Evolutionary conservation across 2,329 filamentous ascomycete genomes (phyloP).

Genomic region (Kalaharituber pfeilii): DNA sequence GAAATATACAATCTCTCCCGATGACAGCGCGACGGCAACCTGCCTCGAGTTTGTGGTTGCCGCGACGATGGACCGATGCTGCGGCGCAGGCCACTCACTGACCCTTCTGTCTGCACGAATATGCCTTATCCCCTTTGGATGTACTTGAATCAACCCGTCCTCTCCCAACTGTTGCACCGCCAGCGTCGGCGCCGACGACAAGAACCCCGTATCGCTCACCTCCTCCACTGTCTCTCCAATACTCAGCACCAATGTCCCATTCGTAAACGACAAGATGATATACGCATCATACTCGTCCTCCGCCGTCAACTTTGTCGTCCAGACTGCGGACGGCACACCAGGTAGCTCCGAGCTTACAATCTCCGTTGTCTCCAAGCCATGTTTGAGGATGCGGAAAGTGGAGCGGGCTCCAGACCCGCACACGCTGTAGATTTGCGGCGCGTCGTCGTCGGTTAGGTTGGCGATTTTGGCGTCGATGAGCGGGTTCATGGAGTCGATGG

Average conservation of each 20-base stretch:
- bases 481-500: conserved; percentile 76
- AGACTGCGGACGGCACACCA: conserved; percentile 75
- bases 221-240: conserved; percentile 96
- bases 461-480: conserved; percentile 80
- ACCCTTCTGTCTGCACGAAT: conserved; percentile 60
- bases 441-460: conserved; percentile 80
- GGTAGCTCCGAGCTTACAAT: conserved; percentile 89
- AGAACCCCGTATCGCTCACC: conserved; percentile 80
- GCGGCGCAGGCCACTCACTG: conserved; percentile 85
- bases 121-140: conserved; percentile 89
- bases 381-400: conserved; percentile 77
- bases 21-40: conserved; percentile 83
- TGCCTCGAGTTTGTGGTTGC: conserved; percentile 87
- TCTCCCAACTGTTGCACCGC: conserved; percentile 90
- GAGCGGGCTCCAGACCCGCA: conserved; percentile 79
- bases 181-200: conserved; percentile 73
- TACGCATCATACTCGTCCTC: conserved; percentile 81
- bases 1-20: conserved; percentile 93
- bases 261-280: conserved; percentile 84
- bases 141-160: conserved; percentile 80
- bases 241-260: conserved; percentile 76
- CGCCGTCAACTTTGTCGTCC: conserved; percentile 77
- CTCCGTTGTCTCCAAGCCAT: conserved; percentile 82
- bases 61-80: conserved; percentile 87
- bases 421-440: conserved; percentile 87